Base-by-base conservation (phyloP, 164 flowering plant species). In the Nymphaea thermarum region DNA sequence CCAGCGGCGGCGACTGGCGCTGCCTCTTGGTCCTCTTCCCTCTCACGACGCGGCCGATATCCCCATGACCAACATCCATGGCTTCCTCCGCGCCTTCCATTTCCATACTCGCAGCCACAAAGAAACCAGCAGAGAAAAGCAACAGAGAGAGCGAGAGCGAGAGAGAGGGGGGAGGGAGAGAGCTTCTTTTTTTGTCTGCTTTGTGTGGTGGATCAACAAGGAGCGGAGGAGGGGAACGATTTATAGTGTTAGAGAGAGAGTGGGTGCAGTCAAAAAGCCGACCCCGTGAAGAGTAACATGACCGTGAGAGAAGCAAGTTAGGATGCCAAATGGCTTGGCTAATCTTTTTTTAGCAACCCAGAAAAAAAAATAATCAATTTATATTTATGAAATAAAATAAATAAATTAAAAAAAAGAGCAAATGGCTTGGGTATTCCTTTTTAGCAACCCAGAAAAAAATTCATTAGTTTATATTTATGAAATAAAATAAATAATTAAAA, bases 1-100 rank as follows among this genome's bases (percentile, higher is more conserved):
- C 65, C 7, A 14, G 69, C 17, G 3, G 45, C 18, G 1, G 79
- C 77, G 3, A 76, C 70, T 10, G 81, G 67, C 89, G 59, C 17
- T 63, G 80, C 4, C 87, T 84, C 72, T 85, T 83, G 42, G 84
- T 82, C 6, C 89, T 79, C 80, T 79, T 82, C 3, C 87, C 83
- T 62, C 77, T 81, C 42, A 68, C 75, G 16, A 73, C 67, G 6
- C 43, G 73, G 2, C 71, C 3, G 8, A 51, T 60, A 43, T 73
- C 68, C 10, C 67, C 43, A 53, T 67, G 67, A 25, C 69, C 57
- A 51, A 51, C 57, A 8, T 51, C 57, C 57, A 51, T 68, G 74
- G 67, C 43, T 11, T 47, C 75, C 64, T 79, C 81, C 65, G 79
- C 41, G 61, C 70, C 72, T 70, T 79, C 83, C 78, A 83, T 81